phyloP scores from a whole-genome alignment of 768 basidiomycete species.

The Pholiota conissans region DNA sequence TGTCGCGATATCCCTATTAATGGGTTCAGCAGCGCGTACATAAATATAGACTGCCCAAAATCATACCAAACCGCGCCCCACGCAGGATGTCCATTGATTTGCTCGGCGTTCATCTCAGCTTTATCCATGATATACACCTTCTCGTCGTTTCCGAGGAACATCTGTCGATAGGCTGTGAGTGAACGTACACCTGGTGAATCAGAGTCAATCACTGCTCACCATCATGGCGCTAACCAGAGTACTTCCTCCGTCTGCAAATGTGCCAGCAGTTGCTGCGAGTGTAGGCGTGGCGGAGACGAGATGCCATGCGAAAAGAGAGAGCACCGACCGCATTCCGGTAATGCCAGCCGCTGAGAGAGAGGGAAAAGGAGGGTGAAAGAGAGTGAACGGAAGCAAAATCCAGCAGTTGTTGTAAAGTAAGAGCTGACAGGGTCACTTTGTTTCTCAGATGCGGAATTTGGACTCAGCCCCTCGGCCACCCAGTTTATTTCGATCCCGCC shows the following conservation, averaged over 20 bases:
- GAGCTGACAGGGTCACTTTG: background rate
- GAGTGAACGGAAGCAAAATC: background rate
- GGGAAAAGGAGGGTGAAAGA: conserved; percentile 9
- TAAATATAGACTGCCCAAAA: background rate
- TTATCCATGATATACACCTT: conserved; percentile 93
- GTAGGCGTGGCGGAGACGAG: conserved; percentile 27
- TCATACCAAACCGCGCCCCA: conserved; percentile 71
- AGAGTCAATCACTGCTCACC: conserved; percentile 29
- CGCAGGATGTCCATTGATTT: conserved; percentile 69
- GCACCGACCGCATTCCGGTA: conserved; percentile 3
- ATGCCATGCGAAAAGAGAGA: conserved; percentile 8
- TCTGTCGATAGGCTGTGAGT: conserved; percentile 34
- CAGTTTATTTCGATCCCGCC: background rate
- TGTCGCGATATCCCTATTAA: conserved; percentile 59
- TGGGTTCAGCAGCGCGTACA: background rate
- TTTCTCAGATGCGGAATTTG: background rate
- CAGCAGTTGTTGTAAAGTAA: background rate
- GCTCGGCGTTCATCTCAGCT: conserved; percentile 71
- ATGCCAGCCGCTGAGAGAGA: conserved; percentile 4
- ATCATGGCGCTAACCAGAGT: conserved; percentile 54
- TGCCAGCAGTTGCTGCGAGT: conserved; percentile 38
- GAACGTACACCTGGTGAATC: background rate
- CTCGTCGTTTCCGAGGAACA: conserved; percentile 78
- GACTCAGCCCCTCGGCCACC: background rate
- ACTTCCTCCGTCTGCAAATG: conserved; percentile 45